Percentiles rank a stretch among this genome's conserved stretches.
Conservation (phyloP, 148 eudicot genomes). For the Fagopyrum esculentum region DNA sequence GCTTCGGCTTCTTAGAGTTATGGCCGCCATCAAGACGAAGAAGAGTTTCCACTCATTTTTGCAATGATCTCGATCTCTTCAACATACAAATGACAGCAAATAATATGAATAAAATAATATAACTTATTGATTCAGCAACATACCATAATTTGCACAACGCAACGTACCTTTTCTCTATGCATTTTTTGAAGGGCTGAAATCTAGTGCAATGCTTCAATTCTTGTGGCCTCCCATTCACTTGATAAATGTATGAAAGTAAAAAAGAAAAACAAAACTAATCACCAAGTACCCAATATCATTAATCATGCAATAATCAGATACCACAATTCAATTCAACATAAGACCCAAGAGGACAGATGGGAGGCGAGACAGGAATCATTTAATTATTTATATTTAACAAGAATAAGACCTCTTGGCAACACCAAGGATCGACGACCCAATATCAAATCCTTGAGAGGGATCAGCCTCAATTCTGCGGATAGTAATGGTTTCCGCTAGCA, state of each 20-base stretch:
- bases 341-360: conserved; percentile 2
- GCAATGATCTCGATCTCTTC: too few relatives aligned
- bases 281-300: conserved; percentile 8
- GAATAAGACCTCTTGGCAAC: conserved; percentile 70
- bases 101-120: not conserved
- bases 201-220: conserved; percentile 91
- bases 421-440: conserved; percentile 72
- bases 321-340: not conserved
- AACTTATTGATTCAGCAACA: not conserved
- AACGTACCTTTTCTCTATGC: conserved; percentile 62
- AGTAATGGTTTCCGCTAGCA: too few relatives aligned
- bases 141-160: conserved; percentile 1
- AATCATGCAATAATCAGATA: conserved; percentile 5
- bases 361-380: not conserved
- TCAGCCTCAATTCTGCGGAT: conserved; percentile 61
- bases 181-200: conserved; percentile 72
- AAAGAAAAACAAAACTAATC: conserved; percentile 13
- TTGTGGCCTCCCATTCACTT: conserved; percentile 95
- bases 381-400: not conserved
- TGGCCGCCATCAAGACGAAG: too few relatives aligned
- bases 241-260: conserved; percentile 61
- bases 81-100: not conserved
- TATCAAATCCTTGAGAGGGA: conserved; percentile 89
- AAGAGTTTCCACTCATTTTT: too few relatives aligned
- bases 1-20: too few relatives aligned